Percentiles rank a stretch among this genome's conserved stretches.
These are phyloP conservation scores for Acidiella bohemica DNA, from an alignment of 495 filamentous ascomycete species.

Conservation along the genomic window DNA sequence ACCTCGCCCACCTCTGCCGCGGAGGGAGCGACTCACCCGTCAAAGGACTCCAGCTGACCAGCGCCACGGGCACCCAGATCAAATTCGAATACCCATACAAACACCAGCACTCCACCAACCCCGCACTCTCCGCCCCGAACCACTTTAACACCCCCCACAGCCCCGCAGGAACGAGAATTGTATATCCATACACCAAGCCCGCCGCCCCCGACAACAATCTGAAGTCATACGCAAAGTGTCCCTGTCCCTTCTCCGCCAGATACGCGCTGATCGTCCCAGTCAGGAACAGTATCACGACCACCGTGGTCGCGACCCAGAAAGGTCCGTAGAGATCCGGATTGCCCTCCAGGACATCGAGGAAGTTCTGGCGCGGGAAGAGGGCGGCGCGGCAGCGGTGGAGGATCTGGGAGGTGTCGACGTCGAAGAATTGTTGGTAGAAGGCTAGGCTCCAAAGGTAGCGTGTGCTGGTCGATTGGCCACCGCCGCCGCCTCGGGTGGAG, in stretches of 20 bases:
- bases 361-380: slow-evolving; percentile 79
- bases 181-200: slow-evolving; percentile 89
- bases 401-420: slow-evolving; percentile 85
- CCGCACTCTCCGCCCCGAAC: slow-evolving; percentile 76
- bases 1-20: background rate
- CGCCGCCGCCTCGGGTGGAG: slow-evolving; percentile 3
- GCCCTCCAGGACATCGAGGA: slow-evolving; percentile 91
- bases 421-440: slow-evolving; percentile 97
- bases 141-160: slow-evolving; percentile 85
- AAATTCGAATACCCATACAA: slow-evolving; percentile 92
- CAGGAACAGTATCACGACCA: slow-evolving; percentile 87
- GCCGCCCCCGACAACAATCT: slow-evolving; percentile 67
- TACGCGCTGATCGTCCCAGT: slow-evolving; percentile 91
- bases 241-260: slow-evolving; percentile 45
- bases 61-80: slow-evolving; percentile 89
- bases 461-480: slow-evolving; percentile 42
- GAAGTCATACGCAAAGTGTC: slow-evolving; percentile 77
- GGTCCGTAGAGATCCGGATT: slow-evolving; percentile 93
- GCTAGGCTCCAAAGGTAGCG: slow-evolving; percentile 80
- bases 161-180: slow-evolving; percentile 52
- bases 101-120: slow-evolving; percentile 83
- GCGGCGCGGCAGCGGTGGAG: slow-evolving; percentile 69
- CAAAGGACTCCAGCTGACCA: slow-evolving; percentile 38
- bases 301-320: slow-evolving; percentile 97
- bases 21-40: slow-evolving; percentile 10